A percentile compares a stretch with the other conserved stretches of the same genome.
Conservation (phyloP, 805 yeast species). For the Barnettozyma pratensis region DNA sequence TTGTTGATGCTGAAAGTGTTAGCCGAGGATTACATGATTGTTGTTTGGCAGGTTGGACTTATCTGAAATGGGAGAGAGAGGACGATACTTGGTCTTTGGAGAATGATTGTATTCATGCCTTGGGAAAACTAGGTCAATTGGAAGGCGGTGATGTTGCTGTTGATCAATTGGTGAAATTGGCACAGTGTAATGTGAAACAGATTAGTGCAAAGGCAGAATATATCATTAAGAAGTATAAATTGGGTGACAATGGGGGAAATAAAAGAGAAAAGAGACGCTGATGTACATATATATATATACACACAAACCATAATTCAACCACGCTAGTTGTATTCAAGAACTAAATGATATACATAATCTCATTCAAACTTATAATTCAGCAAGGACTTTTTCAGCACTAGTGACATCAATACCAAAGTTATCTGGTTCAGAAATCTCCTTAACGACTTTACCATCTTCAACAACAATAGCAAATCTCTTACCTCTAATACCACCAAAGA, state of each 20-base stretch:
- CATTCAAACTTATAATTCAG: constrained; percentile 12
- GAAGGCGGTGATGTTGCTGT: background rate
- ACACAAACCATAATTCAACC: no score
- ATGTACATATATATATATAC: no score
- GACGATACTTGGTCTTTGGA: constrained; percentile 1
- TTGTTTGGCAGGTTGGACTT: background rate
- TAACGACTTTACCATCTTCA: constrained; percentile 65
- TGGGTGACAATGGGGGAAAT: background rate
- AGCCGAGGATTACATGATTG: background rate
- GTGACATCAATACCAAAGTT: constrained; percentile 58
- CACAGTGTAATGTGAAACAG: background rate
- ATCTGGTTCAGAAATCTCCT: constrained; percentile 76
- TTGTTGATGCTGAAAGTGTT: background rate
- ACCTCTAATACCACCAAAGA: constrained; percentile 74
- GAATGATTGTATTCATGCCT: constrained; percentile 1
- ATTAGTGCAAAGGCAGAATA: background rate
- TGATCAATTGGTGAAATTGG: background rate
- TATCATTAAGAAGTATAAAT: background rate
- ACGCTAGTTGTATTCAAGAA: no score
- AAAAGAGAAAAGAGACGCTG: no score
- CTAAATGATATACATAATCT: no score
- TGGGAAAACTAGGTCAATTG: background rate
- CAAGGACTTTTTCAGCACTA: constrained; percentile 34
- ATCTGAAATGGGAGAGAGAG: constrained; percentile 1
- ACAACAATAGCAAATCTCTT: constrained; percentile 73